Conservation (phyloP, 31 red algal genomes). For the Odonthalia washingtoniensis region DNA sequence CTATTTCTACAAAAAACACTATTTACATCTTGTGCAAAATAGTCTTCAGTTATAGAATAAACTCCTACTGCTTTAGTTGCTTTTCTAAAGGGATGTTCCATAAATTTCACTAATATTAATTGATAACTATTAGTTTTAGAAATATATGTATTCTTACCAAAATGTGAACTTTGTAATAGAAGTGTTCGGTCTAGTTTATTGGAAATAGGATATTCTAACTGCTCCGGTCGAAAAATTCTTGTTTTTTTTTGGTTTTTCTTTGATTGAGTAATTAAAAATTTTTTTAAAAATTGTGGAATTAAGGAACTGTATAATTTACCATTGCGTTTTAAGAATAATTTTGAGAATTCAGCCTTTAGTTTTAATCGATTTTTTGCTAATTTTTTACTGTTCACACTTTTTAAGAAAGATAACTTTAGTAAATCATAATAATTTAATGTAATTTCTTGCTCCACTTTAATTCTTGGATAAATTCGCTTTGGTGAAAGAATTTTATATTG, state of each 20-base stretch:
- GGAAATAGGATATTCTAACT: too few species aligned
- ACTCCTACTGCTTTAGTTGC: background rate
- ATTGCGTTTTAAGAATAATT: background rate
- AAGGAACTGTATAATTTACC: background rate
- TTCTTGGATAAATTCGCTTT: background rate
- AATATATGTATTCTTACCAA: too few species aligned
- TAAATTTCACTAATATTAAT: background rate
- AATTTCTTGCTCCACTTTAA: background rate
- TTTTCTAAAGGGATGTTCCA: slow-evolving; percentile 4
- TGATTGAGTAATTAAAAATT: background rate
- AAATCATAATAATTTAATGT: slow-evolving; percentile 11
- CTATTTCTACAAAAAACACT: background rate
- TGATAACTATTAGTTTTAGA: too few species aligned
- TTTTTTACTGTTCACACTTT: background rate
- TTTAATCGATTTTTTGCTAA: background rate
- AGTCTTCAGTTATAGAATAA: slow-evolving; percentile 9
- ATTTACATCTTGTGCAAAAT: background rate
- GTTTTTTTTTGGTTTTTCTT: background rate
- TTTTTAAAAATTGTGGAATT: slow-evolving; percentile 2
- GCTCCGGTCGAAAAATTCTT: too few species aligned
- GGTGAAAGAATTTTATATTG: background rate
- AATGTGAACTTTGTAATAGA: too few species aligned
- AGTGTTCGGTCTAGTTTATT: too few species aligned
- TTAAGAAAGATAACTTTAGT: background rate
- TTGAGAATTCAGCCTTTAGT: slow-evolving; percentile 3